Conservation (phyloP, 805 yeast genomes). For the Cyberlindnera xylosilytica region DNA sequence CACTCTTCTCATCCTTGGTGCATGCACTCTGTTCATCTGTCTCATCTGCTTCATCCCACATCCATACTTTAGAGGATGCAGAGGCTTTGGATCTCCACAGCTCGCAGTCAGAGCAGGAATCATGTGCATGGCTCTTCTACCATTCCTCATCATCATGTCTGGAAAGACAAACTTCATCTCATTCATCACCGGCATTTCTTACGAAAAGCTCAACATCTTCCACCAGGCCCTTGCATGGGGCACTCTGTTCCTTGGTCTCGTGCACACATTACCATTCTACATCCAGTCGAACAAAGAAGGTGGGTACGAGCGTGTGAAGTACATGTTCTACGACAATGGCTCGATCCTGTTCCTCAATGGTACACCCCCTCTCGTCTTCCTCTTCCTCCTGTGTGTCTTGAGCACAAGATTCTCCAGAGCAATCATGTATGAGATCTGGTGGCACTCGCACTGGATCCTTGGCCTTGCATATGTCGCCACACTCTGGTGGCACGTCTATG, state of each 20-base stretch:
- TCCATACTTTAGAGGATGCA: constrained; percentile 48
- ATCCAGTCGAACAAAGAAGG: constrained; percentile 46
- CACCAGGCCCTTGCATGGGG: constrained; percentile 42
- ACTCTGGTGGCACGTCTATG: constrained; percentile 43
- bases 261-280: constrained; percentile 51
- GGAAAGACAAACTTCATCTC: constrained; percentile 53
- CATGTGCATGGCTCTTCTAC: constrained; percentile 47
- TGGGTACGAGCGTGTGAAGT: constrained; percentile 33
- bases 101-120: constrained; percentile 51
- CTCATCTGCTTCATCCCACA: constrained; percentile 41
- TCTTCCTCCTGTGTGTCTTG: constrained; percentile 41
- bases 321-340: constrained; percentile 26
- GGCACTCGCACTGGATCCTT: constrained; percentile 51
- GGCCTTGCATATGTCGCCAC: constrained; percentile 48
- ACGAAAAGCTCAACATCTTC: constrained; percentile 49
- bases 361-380: constrained; percentile 44
- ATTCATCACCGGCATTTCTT: constrained; percentile 48
- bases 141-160: constrained; percentile 46
- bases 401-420: constrained; percentile 41
- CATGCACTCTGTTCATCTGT: constrained; percentile 33
- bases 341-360: constrained; percentile 35
- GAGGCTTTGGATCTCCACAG: constrained; percentile 59
- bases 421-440: constrained; percentile 43
- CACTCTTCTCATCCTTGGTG: constrained; percentile 31
- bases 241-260: constrained; percentile 41